phyloP scores from a whole-genome alignment of 2,329 filamentous ascomycete species.

The Salinomyces thailandicus region DNA sequence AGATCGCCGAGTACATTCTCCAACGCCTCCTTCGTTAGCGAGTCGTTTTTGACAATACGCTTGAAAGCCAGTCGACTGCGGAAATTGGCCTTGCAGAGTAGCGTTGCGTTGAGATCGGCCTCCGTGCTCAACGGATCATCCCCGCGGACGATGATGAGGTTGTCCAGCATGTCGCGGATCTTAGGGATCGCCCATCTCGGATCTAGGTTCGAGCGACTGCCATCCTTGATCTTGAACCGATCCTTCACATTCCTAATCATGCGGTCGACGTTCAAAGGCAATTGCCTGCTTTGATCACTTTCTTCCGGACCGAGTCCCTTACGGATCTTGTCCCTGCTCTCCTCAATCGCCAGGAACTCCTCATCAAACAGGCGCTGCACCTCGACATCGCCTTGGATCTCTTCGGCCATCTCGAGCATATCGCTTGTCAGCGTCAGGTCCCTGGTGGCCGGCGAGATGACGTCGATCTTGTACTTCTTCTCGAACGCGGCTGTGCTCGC shows the following conservation, averaged over 20 bases:
- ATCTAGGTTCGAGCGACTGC: slow-evolving; percentile 76
- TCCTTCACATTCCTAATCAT: slow-evolving; percentile 85
- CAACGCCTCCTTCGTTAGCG: slow-evolving; percentile 82
- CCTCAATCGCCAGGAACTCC: slow-evolving; percentile 69
- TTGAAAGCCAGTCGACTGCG: slow-evolving; percentile 88
- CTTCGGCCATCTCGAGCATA: slow-evolving; percentile 73
- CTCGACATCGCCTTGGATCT: slow-evolving; percentile 76
- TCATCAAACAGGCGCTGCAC: slow-evolving; percentile 78
- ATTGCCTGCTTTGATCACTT: slow-evolving; percentile 67
- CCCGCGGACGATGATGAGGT: slow-evolving; percentile 77
- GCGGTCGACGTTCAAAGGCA: slow-evolving; percentile 83
- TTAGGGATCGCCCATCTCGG: slow-evolving; percentile 77
- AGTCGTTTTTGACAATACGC: slow-evolving; percentile 74
- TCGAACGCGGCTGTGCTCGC: slow-evolving; percentile 70
- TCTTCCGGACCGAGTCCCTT: slow-evolving; percentile 60
- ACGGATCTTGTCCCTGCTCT: slow-evolving; percentile 68
- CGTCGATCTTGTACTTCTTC: slow-evolving; percentile 72
- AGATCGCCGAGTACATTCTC: slow-evolving; percentile 86
- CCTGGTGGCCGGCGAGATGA: slow-evolving; percentile 55
- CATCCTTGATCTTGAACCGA: slow-evolving; percentile 80
- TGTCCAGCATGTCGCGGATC: slow-evolving; percentile 62
- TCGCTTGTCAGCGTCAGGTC: slow-evolving; percentile 51
- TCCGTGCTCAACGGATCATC: slow-evolving; percentile 71
- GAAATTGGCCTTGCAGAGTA: slow-evolving; percentile 84
- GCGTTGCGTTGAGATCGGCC: slow-evolving; percentile 77